These are phyloP conservation scores for Lentinula detonsa DNA, from an alignment of 768 basidiomycete genomes.

Conservation along the genomic window DNA sequence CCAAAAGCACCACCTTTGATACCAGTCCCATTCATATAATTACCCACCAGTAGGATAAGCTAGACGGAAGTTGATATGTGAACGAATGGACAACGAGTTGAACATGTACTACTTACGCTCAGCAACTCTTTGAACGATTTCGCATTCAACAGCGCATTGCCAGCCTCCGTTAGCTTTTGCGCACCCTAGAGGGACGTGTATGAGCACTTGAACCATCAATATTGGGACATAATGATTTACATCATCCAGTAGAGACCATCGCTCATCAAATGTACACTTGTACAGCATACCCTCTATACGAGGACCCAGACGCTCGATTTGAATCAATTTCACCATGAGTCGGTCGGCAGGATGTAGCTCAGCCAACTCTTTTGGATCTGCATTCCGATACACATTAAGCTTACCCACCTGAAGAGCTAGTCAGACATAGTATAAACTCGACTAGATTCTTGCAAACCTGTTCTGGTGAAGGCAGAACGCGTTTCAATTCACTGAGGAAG, in stretches of 20 bases:
- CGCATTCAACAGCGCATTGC: slow-evolving; percentile 74
- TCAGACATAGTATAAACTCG: background rate
- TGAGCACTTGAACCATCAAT: background rate
- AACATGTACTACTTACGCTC: slow-evolving; percentile 44
- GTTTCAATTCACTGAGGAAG: slow-evolving; percentile 85
- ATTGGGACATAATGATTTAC: slow-evolving; percentile 31
- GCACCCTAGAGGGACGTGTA: slow-evolving; percentile 50
- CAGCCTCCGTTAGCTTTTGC: slow-evolving; percentile 75
- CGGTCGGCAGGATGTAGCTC: slow-evolving; percentile 92
- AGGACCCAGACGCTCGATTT: slow-evolving; percentile 82
- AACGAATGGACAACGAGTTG: background rate
- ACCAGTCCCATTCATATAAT: slow-evolving; percentile 97
- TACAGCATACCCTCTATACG: slow-evolving; percentile 97
- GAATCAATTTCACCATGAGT: slow-evolving; percentile 94
- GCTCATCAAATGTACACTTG: slow-evolving; percentile 82
- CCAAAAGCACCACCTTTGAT: slow-evolving; percentile 96
- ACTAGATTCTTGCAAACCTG: slow-evolving; percentile 40
- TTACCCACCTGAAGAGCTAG: slow-evolving; percentile 60
- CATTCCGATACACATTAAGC: slow-evolving; percentile 82
- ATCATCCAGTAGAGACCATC: slow-evolving; percentile 75
- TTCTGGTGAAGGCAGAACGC: slow-evolving; percentile 86
- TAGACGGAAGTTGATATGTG: slow-evolving; percentile 11
- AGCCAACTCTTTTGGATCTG: slow-evolving; percentile 80
- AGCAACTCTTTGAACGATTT: slow-evolving; percentile 85
- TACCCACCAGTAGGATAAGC: slow-evolving; percentile 93